phyloP scores from a whole-genome alignment of 805 yeast genomes.

The Ogataea chonburiensis region DNA sequence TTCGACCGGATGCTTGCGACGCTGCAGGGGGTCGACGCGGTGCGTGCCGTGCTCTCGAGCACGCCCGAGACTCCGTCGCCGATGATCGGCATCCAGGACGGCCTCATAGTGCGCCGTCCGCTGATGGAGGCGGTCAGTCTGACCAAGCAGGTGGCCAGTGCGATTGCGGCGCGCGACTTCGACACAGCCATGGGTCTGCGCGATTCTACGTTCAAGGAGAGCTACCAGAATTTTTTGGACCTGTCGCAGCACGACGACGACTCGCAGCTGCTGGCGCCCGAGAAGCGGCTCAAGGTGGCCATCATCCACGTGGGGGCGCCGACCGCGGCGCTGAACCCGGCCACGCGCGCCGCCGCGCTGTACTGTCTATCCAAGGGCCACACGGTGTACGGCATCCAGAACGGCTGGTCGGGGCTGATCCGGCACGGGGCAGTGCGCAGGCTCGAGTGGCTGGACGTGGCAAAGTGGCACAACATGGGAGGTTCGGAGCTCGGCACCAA shows the following conservation, averaged over 20 bases:
- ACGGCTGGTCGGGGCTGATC: constrained; percentile 89
- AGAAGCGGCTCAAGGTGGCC: constrained; percentile 69
- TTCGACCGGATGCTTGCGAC: constrained; percentile 91
- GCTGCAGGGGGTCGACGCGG: constrained; percentile 96
- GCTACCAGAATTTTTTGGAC: constrained; percentile 67
- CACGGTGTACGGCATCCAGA: constrained; percentile 83
- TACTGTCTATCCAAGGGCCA: constrained; percentile 91
- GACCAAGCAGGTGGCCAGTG: constrained; percentile 87
- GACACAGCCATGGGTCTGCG: constrained; percentile 83
- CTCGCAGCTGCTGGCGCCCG: constrained; percentile 55
- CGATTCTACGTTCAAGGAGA: constrained; percentile 84
- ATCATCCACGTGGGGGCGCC: constrained; percentile 96
- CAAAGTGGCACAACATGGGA: constrained; percentile 84
- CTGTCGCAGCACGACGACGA: constrained; percentile 69
- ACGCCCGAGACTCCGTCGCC: constrained; percentile 91
- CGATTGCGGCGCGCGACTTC: constrained; percentile 77
- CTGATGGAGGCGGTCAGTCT: constrained; percentile 85
- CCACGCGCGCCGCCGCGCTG: constrained; percentile 84
- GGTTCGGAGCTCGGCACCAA: constrained; percentile 98
- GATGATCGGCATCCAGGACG: constrained; percentile 68
- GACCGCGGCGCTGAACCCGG: constrained; percentile 93
- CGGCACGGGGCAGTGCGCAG: constrained; percentile 82
- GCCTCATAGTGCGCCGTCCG: constrained; percentile 80
- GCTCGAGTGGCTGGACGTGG: constrained; percentile 81
- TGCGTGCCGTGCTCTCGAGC: constrained; percentile 82